Evolutionary conservation across 768 basidiomycete genomes (phyloP).

Genomic region (Serpula lacrymans): DNA sequence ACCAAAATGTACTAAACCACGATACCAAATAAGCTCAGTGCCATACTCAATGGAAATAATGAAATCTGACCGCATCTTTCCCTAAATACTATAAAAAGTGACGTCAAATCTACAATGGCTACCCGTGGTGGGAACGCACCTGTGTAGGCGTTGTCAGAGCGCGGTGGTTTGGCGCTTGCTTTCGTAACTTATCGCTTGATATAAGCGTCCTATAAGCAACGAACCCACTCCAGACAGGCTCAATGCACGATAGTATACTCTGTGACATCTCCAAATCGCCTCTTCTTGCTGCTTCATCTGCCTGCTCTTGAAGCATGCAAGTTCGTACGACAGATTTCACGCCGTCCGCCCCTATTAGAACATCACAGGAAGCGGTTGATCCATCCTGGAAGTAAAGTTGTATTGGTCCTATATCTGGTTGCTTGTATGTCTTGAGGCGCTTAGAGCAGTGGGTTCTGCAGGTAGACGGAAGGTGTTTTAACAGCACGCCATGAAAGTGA

Average conservation of each 20-base stretch:
- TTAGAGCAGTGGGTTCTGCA: constrained; percentile 52
- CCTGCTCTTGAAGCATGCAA: constrained; percentile 30
- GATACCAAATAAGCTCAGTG: too few relatives aligned
- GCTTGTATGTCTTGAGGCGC: constrained; percentile 54
- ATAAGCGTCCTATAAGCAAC: constrained; percentile 61
- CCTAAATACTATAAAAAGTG: constrained; percentile 51
- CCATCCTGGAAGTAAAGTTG: constrained; percentile 61
- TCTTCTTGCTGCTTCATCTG: constrained; percentile 9
- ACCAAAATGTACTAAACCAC: constrained; percentile 50
- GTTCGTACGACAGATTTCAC: constrained; percentile 50
- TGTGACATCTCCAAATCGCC: constrained; percentile 11
- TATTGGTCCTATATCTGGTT: constrained; percentile 41
- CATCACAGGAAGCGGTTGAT: constrained; percentile 53
- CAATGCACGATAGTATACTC: constrained; percentile 40
- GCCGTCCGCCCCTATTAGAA: constrained; percentile 71
- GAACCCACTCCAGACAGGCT: constrained; percentile 58
- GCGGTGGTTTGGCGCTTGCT: constrained; percentile 43
- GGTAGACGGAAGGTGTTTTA: constrained; percentile 43
- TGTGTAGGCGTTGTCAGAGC: constrained; percentile 44
- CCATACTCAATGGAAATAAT: not conserved
- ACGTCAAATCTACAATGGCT: constrained; percentile 2
- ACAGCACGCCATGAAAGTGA: constrained; percentile 60
- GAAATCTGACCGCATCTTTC: constrained; percentile 37
- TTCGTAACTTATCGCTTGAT: constrained; percentile 43
- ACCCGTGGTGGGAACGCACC: constrained; percentile 28